Evolutionary conservation across 495 filamentous ascomycete species (phyloP), one percentile per base, ranked within the genome.

Genomic region (Choiromyces venosus): DNA sequence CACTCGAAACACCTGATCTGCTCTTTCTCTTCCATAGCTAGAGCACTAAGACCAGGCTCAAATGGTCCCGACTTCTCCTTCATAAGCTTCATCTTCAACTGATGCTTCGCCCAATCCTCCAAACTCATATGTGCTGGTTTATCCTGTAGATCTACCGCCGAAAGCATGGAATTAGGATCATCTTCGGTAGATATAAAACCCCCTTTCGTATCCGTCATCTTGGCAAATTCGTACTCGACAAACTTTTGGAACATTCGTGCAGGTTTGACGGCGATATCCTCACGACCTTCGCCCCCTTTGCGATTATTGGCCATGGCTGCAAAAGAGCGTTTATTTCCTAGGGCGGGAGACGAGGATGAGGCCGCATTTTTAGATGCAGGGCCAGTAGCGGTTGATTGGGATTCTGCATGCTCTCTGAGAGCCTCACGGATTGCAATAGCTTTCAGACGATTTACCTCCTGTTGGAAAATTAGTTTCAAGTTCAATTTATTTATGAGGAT

Each of bases 181-280:
- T 99, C 95, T 73, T 93, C 91, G 0, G 86, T 85, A 36, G 89
- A 91, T 74, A 99, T 82, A 82, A 99, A 99, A 0, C 95, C 95
- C 61, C 95, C 95, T 78, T 97, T 97, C 9, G 95, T 97, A 81
- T 99, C 95, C 19, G 90, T 94, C 92, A 99, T 99, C 84, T 93
- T 93, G 75, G 90, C 92, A 76, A 99, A 93, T 84, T 99, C 96
- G 82, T 97, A 97, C 73, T 99, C 95, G 76, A 99, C 92, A 83
- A 90, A 98, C 82, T 93, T 93, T 64, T 89, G 87, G 78, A 97
- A 97, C 77, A 94, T 97, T 71, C 87, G 87, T 67, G 89, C 91
- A 2, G 91, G 88, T 71, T 87, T 87, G 73, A 96, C 91, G 19
- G 86, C 83, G 67, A 81, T 84, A 39, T 86, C 85, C 35, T 88